A percentile compares a stretch with the other conserved stretches of the same genome.
These are phyloP conservation scores for Sonneratia alba DNA, from an alignment of 345 rosid genomes.

Conservation along the genomic window DNA sequence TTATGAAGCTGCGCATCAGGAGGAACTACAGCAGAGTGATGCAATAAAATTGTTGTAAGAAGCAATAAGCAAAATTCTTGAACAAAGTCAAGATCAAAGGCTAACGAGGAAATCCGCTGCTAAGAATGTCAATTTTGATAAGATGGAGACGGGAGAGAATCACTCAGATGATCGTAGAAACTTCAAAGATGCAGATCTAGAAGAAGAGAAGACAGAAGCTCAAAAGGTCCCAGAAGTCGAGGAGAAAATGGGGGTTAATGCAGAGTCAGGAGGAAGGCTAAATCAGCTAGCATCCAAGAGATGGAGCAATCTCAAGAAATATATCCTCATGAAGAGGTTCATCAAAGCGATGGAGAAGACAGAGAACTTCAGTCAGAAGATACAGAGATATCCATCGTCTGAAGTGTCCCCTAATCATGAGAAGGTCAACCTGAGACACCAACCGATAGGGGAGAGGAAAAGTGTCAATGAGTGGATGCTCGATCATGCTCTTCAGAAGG, in stretches of 20 bases:
- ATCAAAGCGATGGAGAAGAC: slow-evolving; percentile 67
- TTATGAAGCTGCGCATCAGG: slow-evolving; percentile 15
- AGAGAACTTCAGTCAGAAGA: slow-evolving; percentile 41
- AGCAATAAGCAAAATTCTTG: slow-evolving; percentile 72
- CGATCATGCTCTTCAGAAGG: slow-evolving; percentile 71
- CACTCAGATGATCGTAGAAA: not conserved
- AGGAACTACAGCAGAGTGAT: slow-evolving; percentile 34
- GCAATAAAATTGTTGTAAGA: slow-evolving; percentile 65
- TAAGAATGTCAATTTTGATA: slow-evolving; percentile 26
- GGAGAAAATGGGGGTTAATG: slow-evolving; percentile 23
- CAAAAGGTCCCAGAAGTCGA: not conserved
- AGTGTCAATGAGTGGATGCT: slow-evolving; percentile 91
- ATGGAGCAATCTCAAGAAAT: slow-evolving; percentile 80
- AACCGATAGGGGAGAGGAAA: slow-evolving; percentile 46
- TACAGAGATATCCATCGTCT: slow-evolving; percentile 27
- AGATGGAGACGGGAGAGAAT: slow-evolving; percentile 9
- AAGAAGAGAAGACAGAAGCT: not conserved
- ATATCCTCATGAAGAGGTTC: slow-evolving; percentile 61
- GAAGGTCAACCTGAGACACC: slow-evolving; percentile 59
- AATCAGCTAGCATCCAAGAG: slow-evolving; percentile 38
- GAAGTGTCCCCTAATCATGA: slow-evolving; percentile 50
- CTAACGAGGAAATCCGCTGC: slow-evolving; percentile 41
- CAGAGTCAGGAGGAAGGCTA: slow-evolving; percentile 13
- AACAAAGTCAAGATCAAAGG: slow-evolving; percentile 54
- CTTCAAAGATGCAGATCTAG: not conserved